Conservation (phyloP, 345 rosid genomes). For the Murraya paniculata region DNA sequence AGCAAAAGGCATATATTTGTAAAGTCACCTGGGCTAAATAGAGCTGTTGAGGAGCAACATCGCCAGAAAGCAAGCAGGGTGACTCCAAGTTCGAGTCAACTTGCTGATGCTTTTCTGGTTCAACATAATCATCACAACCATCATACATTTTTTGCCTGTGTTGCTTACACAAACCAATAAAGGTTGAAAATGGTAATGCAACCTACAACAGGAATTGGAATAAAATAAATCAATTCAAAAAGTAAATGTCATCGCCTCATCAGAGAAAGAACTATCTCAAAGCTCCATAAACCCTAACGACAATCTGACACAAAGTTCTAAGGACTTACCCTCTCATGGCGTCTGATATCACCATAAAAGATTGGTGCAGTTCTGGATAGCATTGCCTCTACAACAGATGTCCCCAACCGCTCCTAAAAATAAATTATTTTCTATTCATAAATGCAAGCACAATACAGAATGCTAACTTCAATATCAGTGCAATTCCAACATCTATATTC, state of each 20-base stretch:
- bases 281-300: background rate
- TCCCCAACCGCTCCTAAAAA: constrained; percentile 60
- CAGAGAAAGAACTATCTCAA: constrained; percentile 15
- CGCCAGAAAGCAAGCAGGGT: constrained; percentile 25
- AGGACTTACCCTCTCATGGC: constrained; percentile 76
- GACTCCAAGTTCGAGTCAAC: constrained; percentile 25
- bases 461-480: background rate
- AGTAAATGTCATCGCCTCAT: background rate
- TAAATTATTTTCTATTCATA: background rate
- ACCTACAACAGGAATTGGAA: constrained; percentile 39
- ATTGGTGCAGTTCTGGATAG: constrained; percentile 64
- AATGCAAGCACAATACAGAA: background rate
- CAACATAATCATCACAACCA: constrained; percentile 14
- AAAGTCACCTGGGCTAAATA: constrained; percentile 76
- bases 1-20: background rate
- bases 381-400: constrained; percentile 73
- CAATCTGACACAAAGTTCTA: background rate
- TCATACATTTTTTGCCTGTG: constrained; percentile 32
- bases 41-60: constrained; percentile 48
- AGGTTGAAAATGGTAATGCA: constrained; percentile 69
- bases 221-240: background rate
- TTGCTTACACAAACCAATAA: constrained; percentile 64
- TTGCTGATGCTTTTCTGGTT: constrained; percentile 22
- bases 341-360: constrained; percentile 78
- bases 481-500: background rate